These are phyloP conservation scores for Marsdenia floribunda DNA, from an alignment of 257 asterid species.

Conservation along the genomic window DNA sequence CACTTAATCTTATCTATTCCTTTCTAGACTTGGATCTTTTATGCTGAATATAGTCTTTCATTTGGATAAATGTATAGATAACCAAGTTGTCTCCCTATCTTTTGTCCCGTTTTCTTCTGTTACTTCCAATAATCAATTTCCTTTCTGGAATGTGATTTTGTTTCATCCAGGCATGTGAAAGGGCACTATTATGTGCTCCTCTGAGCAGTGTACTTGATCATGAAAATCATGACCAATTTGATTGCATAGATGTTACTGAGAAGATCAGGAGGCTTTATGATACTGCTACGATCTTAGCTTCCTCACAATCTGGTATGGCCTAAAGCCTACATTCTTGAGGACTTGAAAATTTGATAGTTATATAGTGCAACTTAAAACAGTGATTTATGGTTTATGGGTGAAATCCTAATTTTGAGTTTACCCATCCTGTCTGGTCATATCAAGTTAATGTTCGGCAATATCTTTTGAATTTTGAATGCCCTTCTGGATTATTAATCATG, in stretches of 20 bases:
- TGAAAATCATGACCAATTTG: constrained; percentile 22
- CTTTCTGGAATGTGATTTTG: constrained; percentile 13
- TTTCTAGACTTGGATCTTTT: too few relatives aligned
- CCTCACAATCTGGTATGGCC: constrained; percentile 61
- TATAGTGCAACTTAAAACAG: neutral
- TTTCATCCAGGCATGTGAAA: constrained; percentile 63
- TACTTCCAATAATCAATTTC: constrained; percentile 5
- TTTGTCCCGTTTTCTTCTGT: neutral
- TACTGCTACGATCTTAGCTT: constrained; percentile 39
- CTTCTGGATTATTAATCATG: neutral
- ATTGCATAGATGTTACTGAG: constrained; percentile 28
- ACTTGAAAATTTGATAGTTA: neutral
- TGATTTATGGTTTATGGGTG: neutral
- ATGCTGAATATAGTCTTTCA: neutral
- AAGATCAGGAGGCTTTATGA: constrained; percentile 54
- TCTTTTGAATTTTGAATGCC: neutral
- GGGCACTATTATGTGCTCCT: constrained; percentile 43
- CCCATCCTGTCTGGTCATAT: neutral
- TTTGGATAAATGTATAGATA: neutral
- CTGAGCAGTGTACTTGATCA: constrained; percentile 17
- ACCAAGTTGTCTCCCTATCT: neutral
- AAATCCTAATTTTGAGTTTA: neutral
- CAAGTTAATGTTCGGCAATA: neutral
- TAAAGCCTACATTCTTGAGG: constrained; percentile 10
- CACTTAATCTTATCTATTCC: neutral